These are phyloP conservation scores for Solanum dulcamara DNA, from an alignment of 257 asterid genomes.

Conservation along the genomic window DNA sequence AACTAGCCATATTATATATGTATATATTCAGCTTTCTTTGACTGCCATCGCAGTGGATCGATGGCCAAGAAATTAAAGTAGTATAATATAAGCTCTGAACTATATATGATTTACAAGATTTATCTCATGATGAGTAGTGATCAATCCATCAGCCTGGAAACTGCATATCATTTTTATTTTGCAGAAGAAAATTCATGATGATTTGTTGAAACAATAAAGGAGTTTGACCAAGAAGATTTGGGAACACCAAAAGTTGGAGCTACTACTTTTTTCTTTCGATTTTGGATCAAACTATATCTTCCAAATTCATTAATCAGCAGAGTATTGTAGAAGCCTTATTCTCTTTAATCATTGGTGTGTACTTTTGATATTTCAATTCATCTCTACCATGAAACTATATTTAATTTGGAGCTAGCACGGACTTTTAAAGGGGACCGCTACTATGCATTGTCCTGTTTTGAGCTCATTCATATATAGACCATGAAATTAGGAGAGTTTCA, in stretches of 20 bases:
- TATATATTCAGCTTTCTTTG: neutral
- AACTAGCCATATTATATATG: neutral
- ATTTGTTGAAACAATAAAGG: neutral
- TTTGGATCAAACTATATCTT: neutral
- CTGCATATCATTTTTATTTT: neutral
- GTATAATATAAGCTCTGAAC: neutral
- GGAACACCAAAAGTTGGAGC: neutral
- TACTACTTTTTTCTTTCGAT: neutral
- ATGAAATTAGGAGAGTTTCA: neutral
- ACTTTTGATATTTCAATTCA: neutral
- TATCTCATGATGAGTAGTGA: neutral
- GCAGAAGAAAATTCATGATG: neutral
- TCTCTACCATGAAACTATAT: neutral
- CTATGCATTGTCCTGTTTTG: neutral
- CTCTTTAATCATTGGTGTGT: neutral
- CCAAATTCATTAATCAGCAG: neutral
- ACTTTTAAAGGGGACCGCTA: neutral
- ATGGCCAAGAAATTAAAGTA: neutral
- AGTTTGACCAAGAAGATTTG: neutral
- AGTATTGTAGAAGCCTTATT: neutral
- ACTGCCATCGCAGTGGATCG: neutral
- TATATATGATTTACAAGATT: neutral
- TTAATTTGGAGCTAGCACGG: neutral
- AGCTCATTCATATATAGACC: neutral
- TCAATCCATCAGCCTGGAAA: neutral